Conservation (phyloP, 1,284 basidiomycete species). For the Spongispora temasekensis region DNA sequence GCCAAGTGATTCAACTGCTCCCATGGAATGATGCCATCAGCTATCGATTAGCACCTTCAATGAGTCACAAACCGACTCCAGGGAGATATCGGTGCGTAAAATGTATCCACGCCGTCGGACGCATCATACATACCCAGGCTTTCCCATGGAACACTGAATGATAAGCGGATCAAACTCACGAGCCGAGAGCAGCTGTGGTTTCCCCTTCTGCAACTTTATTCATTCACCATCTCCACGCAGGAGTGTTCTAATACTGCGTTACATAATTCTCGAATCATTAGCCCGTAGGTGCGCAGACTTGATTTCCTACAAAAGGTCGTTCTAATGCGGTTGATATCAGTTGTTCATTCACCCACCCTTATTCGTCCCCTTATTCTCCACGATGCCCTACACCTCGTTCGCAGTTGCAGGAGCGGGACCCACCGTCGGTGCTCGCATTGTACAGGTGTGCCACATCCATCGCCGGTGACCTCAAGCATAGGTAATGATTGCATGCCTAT, state of each 20-base stretch:
- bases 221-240: too few species aligned
- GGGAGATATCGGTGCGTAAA: neutral
- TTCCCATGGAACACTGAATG: neutral
- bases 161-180: too few species aligned
- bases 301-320: neutral
- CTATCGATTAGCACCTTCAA: too few species aligned
- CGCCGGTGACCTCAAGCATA: neutral
- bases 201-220: too few species aligned
- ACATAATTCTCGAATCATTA: too few species aligned
- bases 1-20: too few species aligned
- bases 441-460: conserved; percentile 17
- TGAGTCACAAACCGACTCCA: too few species aligned
- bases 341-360: neutral
- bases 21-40: too few species aligned
- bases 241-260: too few species aligned
- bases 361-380: neutral
- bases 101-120: neutral
- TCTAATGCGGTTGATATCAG: neutral
- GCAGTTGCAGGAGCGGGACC: conserved; percentile 34
- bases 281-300: too few species aligned
- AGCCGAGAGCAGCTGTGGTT: too few species aligned
- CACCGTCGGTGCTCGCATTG: conserved; percentile 33
- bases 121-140: neutral
- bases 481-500: neutral
- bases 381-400: conserved; percentile 34